Base-by-base conservation (phyloP, 176 grass and related monocot species). In the Phoenix roebelenii region DNA sequence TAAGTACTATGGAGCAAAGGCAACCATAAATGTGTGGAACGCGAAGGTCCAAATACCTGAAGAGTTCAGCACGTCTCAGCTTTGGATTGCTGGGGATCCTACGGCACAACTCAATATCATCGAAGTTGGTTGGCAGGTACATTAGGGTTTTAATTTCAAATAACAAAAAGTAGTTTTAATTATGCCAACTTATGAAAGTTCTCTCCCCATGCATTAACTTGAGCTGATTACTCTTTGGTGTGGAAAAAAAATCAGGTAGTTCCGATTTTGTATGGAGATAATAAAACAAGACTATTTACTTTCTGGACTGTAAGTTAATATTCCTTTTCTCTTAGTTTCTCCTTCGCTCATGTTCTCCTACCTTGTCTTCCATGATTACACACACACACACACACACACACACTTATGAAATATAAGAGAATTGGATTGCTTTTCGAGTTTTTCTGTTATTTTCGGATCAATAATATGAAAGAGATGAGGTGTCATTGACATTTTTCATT, bases 91-190 rank as follows among this genome's bases (percentile, higher is more conserved):
- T 48, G 87, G 84, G 39, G 92, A 84, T 0, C 88, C 84, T 2
- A 84, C 81, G 26, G 71, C 82, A 68, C 83, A 97, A 64, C 81
- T 91, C 50, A 97, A 91, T 77, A 97, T 81, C 73, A 88, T 97
- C 23, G 93, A 97, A 78, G 93, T 81, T 39, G 93, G 93, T 23
- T 97, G 87, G 93, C 87, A 97, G 87, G 93, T 97, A 77, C 10
- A 48, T 14, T 16, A 52, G 10, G 20, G 25, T 14, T 51, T 20
- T 24, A 19, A 0, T 1, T 23, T 54, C 3, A 14, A n/a, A 4
- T 14, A 23, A 44, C 1, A 44, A 2, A 44, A 44, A 14, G 35
- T 44, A 44, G 35, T 44, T 44, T 35, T 44, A 44, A 1, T 44
- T 44, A 14, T 39, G 7, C 2, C 1, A 12, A 39, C 10, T 39